Conservation (phyloP, 1,284 basidiomycete genomes). For the Irpex lacteus region DNA sequence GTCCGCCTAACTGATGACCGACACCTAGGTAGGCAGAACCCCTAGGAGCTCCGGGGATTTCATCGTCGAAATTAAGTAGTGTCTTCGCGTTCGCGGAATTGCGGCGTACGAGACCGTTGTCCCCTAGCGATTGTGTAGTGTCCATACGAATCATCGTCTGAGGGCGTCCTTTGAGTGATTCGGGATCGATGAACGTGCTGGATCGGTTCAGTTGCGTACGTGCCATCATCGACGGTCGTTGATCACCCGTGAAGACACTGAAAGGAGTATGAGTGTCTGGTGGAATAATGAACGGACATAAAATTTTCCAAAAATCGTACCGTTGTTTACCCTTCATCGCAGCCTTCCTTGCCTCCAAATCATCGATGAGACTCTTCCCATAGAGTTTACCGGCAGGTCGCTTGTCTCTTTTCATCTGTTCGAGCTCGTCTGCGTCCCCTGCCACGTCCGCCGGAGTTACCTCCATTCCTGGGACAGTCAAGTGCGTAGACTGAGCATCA, state of each 20-base stretch:
- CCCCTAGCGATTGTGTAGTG: constrained; percentile 34
- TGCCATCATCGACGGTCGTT: constrained; percentile 83
- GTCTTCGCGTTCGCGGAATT: constrained; percentile 53
- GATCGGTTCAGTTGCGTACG: constrained; percentile 50
- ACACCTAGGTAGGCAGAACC: constrained; percentile 12
- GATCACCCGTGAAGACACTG: constrained; percentile 72
- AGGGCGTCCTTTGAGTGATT: constrained; percentile 49
- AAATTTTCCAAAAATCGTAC: constrained; percentile 35
- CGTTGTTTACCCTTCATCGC: constrained; percentile 74
- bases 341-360: constrained; percentile 71
- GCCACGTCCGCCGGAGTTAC: constrained; percentile 1
- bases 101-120: constrained; percentile 36
- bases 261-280: constrained; percentile 4
- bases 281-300: neutral
- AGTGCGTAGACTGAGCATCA: constrained; percentile 30
- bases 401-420: constrained; percentile 7
- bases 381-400: constrained; percentile 75
- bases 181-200: constrained; percentile 72
- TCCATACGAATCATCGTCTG: constrained; percentile 41
- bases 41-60: constrained; percentile 30
- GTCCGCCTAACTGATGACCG: constrained; percentile 21
- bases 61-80: constrained; percentile 59
- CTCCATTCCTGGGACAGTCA: constrained; percentile 33
- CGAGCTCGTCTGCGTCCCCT: constrained; percentile 1
- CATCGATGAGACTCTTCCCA: constrained; percentile 79